Evolutionary conservation across 2,329 filamentous ascomycete species (phyloP).

Genomic region (Colletotrichum musicola): DNA sequence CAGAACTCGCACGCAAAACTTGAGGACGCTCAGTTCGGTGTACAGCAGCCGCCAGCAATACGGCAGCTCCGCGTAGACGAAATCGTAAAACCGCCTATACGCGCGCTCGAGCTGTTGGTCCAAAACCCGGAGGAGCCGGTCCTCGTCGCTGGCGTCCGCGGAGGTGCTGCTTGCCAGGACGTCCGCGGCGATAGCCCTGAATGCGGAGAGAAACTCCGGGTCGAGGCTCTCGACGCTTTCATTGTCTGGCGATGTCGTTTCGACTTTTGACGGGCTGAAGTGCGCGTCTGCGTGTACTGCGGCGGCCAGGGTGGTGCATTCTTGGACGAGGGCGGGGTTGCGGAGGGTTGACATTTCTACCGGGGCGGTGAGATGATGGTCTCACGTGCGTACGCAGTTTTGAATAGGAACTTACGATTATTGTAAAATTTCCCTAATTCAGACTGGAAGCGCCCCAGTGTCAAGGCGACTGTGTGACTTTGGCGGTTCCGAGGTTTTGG

Average conservation of each 20-base stretch:
- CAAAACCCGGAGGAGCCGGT: not conserved
- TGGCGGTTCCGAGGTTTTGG: not conserved
- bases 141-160: not conserved
- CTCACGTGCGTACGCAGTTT: no score
- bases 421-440: no score
- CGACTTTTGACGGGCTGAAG: not conserved
- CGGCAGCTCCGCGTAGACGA: constrained; percentile 75
- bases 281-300: constrained; percentile 13
- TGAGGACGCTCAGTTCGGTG: constrained; percentile 76
- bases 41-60: constrained; percentile 78
- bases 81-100: constrained; percentile 69
- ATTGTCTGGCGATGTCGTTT: not conserved
- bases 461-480: no score
- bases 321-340: constrained; percentile 12
- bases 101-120: constrained; percentile 28
- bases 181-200: not conserved
- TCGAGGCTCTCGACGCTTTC: not conserved
- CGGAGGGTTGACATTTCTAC: constrained; percentile 7
- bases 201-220: not conserved
- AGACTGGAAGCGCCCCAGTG: no score
- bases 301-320: constrained; percentile 11
- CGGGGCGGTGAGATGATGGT: not conserved
- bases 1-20: constrained; percentile 54
- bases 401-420: no score
- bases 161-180: not conserved